A percentile compares a stretch with the other conserved stretches of the same genome.
phyloP scores from a whole-genome alignment of 73 alveolate genomes.

The Paraurostyla sp. region DNA sequence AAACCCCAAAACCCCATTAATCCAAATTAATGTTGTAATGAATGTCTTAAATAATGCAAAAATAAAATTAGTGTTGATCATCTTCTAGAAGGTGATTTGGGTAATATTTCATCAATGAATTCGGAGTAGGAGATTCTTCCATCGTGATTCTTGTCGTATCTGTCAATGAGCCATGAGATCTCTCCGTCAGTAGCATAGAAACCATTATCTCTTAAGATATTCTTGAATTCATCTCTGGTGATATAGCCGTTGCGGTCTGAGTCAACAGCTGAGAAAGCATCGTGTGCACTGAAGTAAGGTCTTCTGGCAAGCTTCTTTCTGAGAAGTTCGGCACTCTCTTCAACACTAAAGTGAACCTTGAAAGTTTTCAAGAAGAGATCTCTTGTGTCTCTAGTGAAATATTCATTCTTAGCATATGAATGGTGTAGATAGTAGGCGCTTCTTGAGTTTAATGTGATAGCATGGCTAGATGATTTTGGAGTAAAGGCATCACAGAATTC shows the following conservation, averaged over 20 bases:
- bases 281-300: constrained; percentile 64
- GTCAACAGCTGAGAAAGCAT: constrained; percentile 66
- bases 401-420: background rate
- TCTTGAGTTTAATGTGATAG: background rate
- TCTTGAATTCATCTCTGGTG: constrained; percentile 49
- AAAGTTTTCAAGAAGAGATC: constrained; percentile 25
- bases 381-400: constrained; percentile 38
- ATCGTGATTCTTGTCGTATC: constrained; percentile 69
- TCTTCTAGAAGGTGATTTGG: constrained; percentile 38
- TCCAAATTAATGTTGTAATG: no score
- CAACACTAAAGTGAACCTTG: constrained; percentile 36
- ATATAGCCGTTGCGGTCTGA: constrained; percentile 45
- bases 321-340: constrained; percentile 47
- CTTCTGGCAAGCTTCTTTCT: constrained; percentile 43
- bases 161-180: constrained; percentile 49
- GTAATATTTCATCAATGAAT: constrained; percentile 38
- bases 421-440: constrained; percentile 57
- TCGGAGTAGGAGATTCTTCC: constrained; percentile 72
- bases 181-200: constrained; percentile 70
- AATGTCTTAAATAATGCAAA: no score
- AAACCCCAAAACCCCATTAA: no score
- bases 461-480: constrained; percentile 24
- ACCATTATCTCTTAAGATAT: constrained; percentile 51
- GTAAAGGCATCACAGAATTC: constrained; percentile 70
- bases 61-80: no score